Percentiles rank a stretch among this genome's conserved stretches.
These are phyloP conservation scores for Yamadazyma philogaea DNA, from an alignment of 805 yeast genomes.

Conservation along the genomic window DNA sequence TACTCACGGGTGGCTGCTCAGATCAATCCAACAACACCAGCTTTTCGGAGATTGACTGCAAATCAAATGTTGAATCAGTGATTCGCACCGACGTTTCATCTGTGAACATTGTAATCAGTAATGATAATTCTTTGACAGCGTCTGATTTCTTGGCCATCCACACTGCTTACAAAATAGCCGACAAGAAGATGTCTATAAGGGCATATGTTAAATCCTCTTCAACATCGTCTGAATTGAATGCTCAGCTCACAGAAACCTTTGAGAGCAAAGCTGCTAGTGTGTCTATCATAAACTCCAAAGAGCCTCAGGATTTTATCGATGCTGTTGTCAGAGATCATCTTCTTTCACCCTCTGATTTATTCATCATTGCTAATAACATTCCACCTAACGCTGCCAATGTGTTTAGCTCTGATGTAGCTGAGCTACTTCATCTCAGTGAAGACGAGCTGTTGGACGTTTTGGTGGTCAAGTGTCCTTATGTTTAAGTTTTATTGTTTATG, in stretches of 20 bases:
- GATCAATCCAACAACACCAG: not conserved
- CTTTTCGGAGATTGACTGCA: not conserved
- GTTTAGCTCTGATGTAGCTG: conserved; percentile 17
- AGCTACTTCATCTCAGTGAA: conserved; percentile 22
- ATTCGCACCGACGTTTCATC: not conserved
- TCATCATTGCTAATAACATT: conserved; percentile 24
- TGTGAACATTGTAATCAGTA: conserved; percentile 28
- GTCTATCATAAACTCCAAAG: conserved; percentile 17
- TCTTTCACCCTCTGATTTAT: conserved; percentile 19
- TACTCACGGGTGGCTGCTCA: conserved; percentile 21
- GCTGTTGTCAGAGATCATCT: conserved; percentile 13
- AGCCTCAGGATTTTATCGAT: conserved; percentile 12
- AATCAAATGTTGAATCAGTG: not conserved
- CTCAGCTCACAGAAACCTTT: conserved; percentile 14
- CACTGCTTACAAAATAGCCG: conserved; percentile 21
- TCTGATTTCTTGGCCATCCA: conserved; percentile 34
- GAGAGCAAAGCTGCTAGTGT: conserved; percentile 8
- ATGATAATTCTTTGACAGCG: conserved; percentile 31
- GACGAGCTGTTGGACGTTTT: conserved; percentile 25
- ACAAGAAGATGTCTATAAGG: conserved; percentile 17
- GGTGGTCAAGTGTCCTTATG: conserved; percentile 19
- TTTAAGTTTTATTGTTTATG: too few relatives aligned
- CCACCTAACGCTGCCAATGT: conserved; percentile 8
- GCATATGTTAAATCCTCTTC: conserved; percentile 19
- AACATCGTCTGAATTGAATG: conserved; percentile 16